phyloP scores from a whole-genome alignment of 2,329 filamentous ascomycete species.

The Exophiala phaeomuriformis region DNA sequence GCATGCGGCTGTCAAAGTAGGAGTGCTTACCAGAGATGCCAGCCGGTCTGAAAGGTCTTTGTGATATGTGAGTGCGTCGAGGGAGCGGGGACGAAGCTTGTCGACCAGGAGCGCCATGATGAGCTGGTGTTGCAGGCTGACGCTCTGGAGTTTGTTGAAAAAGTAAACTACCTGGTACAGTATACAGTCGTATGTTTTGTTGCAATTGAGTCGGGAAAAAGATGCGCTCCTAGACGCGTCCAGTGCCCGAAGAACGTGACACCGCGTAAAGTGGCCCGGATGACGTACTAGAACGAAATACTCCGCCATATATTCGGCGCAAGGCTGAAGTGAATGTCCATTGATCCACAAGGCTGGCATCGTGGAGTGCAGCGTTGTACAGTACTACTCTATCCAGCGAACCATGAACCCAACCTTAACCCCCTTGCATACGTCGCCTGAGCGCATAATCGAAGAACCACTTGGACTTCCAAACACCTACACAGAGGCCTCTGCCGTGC shows the following conservation, averaged over 20 bases:
- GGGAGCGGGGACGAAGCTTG: constrained; percentile 49
- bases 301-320: neutral
- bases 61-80: constrained; percentile 70
- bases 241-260: neutral
- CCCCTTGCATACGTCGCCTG: neutral
- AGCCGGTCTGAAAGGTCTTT: constrained; percentile 79
- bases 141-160: neutral
- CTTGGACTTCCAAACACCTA: too few species aligned
- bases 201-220: too few species aligned
- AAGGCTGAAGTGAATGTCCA: neutral
- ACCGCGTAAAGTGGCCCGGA: constrained; percentile 10
- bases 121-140: neutral
- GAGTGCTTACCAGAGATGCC: constrained; percentile 56
- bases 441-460: too few species aligned
- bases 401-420: neutral
- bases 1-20: neutral
- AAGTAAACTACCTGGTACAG: too few species aligned
- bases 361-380: too few species aligned
- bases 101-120: constrained; percentile 59
- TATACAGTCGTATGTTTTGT: too few species aligned
- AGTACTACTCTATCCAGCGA: too few species aligned
- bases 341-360: too few species aligned
- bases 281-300: constrained; percentile 3
- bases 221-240: constrained; percentile 4
- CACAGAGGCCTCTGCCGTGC: neutral